Evolutionary conservation across 805 yeast species (phyloP).

Genomic region (Cyberlindnera galapagoensis): DNA sequence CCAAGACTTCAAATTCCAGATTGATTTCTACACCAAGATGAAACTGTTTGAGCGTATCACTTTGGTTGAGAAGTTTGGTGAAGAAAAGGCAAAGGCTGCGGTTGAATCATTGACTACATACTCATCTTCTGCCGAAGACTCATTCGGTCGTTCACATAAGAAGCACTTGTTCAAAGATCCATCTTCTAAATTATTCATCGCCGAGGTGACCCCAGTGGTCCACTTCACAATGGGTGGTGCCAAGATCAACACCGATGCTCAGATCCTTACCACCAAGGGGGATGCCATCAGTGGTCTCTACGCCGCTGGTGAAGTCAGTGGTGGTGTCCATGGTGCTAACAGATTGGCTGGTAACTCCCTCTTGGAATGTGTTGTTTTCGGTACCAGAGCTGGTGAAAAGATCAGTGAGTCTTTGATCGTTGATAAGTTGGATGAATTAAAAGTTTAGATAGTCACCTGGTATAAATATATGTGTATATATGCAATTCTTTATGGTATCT

Average conservation of each 20-base stretch:
- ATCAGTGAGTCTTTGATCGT: not conserved
- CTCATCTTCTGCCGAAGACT: constrained; percentile 22
- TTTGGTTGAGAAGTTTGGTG: constrained; percentile 24
- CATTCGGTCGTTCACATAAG: constrained; percentile 30
- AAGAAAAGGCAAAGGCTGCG: constrained; percentile 19
- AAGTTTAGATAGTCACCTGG: not conserved
- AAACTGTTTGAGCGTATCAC: constrained; percentile 28
- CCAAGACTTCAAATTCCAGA: constrained; percentile 38
- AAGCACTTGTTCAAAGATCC: constrained; percentile 27
- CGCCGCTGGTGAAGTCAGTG: constrained; percentile 64
- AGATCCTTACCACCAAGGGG: constrained; percentile 32
- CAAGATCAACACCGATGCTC: constrained; percentile 41
- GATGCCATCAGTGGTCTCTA: constrained; percentile 37
- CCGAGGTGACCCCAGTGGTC: constrained; percentile 52
- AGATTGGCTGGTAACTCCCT: constrained; percentile 34
- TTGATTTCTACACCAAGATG: constrained; percentile 43
- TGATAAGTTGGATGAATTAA: not conserved
- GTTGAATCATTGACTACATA: constrained; percentile 17
- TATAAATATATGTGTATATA: too few species aligned
- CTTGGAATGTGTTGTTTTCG: constrained; percentile 38
- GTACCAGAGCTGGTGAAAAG: constrained; percentile 40
- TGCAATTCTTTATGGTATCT: not conserved
- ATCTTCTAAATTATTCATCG: constrained; percentile 33
- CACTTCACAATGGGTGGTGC: constrained; percentile 70
- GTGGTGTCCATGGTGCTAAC: constrained; percentile 62